Conservation (phyloP, 2,329 filamentous ascomycete genomes). For the Aspergillus costaricaensis region DNA sequence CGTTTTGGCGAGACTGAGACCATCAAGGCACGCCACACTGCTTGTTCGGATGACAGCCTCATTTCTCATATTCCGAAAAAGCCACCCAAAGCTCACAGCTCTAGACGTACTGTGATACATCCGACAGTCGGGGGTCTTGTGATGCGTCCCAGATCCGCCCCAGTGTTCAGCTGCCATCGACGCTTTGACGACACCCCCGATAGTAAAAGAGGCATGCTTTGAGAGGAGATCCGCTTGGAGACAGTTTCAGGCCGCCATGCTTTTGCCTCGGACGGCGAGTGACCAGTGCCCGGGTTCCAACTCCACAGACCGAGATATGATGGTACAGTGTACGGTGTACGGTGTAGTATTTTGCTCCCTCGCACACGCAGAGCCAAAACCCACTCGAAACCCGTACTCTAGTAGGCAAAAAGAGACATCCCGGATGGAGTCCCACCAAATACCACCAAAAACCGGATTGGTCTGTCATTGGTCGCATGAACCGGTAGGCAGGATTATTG, state of each 20-base stretch:
- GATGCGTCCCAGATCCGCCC: conserved; percentile 7
- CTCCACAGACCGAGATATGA: neutral
- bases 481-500: neutral
- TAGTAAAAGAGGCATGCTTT: conserved; percentile 2
- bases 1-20: neutral
- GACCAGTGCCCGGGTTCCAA: neutral
- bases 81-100: conserved; percentile 1
- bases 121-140: neutral
- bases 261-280: neutral
- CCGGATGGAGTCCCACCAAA: neutral
- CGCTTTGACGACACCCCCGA: conserved; percentile 3
- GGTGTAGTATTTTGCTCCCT: neutral
- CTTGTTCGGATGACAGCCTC: neutral
- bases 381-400: neutral
- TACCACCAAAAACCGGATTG: neutral
- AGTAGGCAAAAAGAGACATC: neutral
- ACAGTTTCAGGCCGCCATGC: neutral
- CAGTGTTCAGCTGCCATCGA: conserved; percentile 1
- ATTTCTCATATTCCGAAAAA: neutral
- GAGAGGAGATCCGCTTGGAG: neutral
- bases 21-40: neutral
- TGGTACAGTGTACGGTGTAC: neutral
- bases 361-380: neutral
- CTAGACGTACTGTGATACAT: conserved; percentile 3
- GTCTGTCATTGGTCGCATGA: neutral